Base-by-base conservation (phyloP, 2,329 filamentous ascomycete genomes). In the Zelopaecilomyces penicillatus region DNA sequence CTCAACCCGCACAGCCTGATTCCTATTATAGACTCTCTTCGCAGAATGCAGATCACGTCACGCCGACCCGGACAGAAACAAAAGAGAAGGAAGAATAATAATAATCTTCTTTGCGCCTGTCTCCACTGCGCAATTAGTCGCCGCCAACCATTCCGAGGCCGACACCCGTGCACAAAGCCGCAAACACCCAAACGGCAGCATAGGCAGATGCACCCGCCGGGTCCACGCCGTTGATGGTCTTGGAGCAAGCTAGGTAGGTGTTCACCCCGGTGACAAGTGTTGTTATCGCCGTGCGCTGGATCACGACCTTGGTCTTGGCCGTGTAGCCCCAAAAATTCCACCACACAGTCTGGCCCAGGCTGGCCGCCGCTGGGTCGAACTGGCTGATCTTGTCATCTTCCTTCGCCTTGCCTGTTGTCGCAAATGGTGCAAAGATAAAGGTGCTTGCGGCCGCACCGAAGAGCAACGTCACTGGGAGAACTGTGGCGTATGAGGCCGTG, bases 391-490 rank as follows among this genome's bases (percentile, higher is more conserved):
- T 65, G 43, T 71, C 71, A 49, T 80, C 72, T 50, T 70, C 66
- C 37, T 61, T 58, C 11, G 67, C 71, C 28, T 65, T 67, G 28
- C 72, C 74, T 0, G 75, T 72, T 10, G 70, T 74, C 12, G 78
- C 75, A 26, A 79, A 75, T 2, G 83, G 81, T 34, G 79, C 77
- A 62, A 95, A 94, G 53, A 96, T 78, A 61, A 94, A 91, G 38
- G 77, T 75, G 49, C 80, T 80, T 4, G 83, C 81, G 1, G 87
- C 85, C 49, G 80, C 70, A 3, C 89, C 90, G 12, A 86, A 71
- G 3, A 71, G 55, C 4, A 76, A 50, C 5, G 72, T 71, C 37
- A 74, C 73, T 1, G 83, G 80, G 4, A 88, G 64, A 39, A 86
- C 71, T 6, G 75, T 71, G 35, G 75, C 62, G 33, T 80, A 77